phyloP scores from a whole-genome alignment of 2,329 filamentous ascomycete species.

The Aspergillus hortae region DNA sequence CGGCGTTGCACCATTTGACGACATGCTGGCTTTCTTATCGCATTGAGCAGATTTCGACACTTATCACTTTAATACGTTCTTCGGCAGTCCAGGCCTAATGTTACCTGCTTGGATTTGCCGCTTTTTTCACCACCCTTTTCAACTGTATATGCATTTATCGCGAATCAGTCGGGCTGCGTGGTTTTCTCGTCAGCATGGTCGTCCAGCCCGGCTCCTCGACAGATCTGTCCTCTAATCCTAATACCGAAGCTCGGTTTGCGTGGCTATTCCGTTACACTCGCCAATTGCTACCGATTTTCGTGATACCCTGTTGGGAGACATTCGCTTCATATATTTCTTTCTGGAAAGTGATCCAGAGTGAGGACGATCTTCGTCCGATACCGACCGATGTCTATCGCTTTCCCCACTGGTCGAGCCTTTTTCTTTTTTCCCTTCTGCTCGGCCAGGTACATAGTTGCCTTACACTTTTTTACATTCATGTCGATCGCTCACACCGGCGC shows the following conservation, averaged over 20 bases:
- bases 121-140: conserved; percentile 8
- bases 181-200: conserved; percentile 4
- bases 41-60: conserved; percentile 38
- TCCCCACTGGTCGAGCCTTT: conserved; percentile 27
- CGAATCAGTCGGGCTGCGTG: conserved; percentile 15
- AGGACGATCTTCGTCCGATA: conserved; percentile 22
- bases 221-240: conserved; percentile 39
- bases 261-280: not conserved
- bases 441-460: conserved; percentile 26
- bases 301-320: conserved; percentile 29
- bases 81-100: conserved; percentile 13
- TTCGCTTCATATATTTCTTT: conserved; percentile 36
- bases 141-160: conserved; percentile 37
- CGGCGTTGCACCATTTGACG: conserved; percentile 37
- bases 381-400: conserved; percentile 33
- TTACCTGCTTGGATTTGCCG: conserved; percentile 9
- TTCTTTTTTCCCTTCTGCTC: conserved; percentile 26
- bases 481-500: conserved; percentile 40
- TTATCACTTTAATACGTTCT: conserved; percentile 35
- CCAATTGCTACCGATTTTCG: conserved; percentile 3
- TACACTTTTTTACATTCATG: conserved; percentile 29
- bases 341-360: conserved; percentile 12
- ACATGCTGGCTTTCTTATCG: conserved; percentile 34
- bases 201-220: conserved; percentile 11
- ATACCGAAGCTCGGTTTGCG: conserved; percentile 25